Base-by-base conservation (phyloP, 768 basidiomycete species). In the Suillus subalutaceus region DNA sequence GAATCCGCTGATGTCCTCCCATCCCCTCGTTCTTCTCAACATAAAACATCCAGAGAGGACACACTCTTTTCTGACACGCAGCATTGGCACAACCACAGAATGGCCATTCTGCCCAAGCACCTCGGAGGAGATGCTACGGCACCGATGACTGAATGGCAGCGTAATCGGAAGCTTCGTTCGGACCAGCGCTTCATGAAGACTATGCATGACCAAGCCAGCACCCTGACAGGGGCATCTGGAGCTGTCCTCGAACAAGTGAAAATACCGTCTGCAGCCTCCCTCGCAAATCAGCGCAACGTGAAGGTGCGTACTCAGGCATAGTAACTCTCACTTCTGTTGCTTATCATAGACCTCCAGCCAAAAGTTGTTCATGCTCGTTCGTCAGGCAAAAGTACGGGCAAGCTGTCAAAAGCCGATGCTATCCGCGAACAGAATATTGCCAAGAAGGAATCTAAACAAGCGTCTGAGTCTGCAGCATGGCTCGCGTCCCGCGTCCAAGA, bases 221-320 rank as follows among this genome's bases (percentile, higher is more conserved):
- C 88, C 1, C 72, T 91, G 65, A 88, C 87, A 0, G 90, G 90
- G 0, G 88, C 89, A 6, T 81, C 80, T 0, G 90, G 90, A 1
- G 80, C 78, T 1, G 74, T 74, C 8, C 75, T 91, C 35, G 79
- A 85, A 70, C 83, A 82, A 62, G 82, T 87, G 40, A 78, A 82
- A n/a, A 90, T 91, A 65, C 77, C 80, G 0, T 69, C 81, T 1
- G 82, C 81, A 10, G 74, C 80, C 13, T 70, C 70, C 18, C 40
- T 41, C 4, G 52, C 70, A n/a, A 63, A 46, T 48, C 70, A 56
- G 44, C 41, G 32, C 9, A 16, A 37, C 35, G 32, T 64, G 1
- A 77, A 72, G 67, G 72, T 72, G 13, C 38, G 2, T 20, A 16
- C 57, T 63, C 30, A 23, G 9, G 23, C 13, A 46, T 56, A 6